Evolutionary conservation across 2,329 filamentous ascomycete genomes (phyloP).

Genomic region (Alternaria brassicicola): DNA sequence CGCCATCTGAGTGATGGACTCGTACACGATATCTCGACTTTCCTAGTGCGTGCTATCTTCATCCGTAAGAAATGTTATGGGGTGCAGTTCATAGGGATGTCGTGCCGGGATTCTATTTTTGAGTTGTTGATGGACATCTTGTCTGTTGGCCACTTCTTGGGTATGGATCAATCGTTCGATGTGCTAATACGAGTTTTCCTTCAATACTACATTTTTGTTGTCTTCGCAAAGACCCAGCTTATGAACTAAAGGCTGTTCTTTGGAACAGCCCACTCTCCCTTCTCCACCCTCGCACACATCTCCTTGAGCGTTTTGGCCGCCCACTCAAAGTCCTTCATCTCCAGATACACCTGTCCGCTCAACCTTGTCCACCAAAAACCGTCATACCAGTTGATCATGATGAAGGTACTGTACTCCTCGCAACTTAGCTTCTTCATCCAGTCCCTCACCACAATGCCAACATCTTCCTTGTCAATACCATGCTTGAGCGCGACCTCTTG

Average conservation of each 20-base stretch:
- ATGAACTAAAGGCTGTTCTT: conserved; percentile 15
- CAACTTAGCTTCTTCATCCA: conserved; percentile 52
- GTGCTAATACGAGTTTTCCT: neutral
- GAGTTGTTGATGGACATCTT: neutral
- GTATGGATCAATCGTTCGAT: neutral
- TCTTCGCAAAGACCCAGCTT: neutral
- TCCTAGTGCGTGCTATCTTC: neutral
- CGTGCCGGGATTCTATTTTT: too few species aligned
- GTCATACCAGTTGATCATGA: conserved; percentile 67
- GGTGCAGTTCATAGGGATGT: neutral
- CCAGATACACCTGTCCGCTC: conserved; percentile 85
- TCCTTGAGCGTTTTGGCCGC: conserved; percentile 64
- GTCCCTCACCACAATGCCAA: conserved; percentile 43
- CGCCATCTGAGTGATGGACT: neutral
- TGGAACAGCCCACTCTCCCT: conserved; percentile 47
- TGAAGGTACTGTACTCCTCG: conserved; percentile 72
- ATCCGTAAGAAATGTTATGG: neutral
- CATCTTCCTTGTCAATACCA: conserved; percentile 24
- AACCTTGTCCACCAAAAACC: conserved; percentile 72
- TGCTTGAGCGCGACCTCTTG: conserved; percentile 20
- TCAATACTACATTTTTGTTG: neutral
- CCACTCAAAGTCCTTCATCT: conserved; percentile 77
- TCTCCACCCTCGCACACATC: conserved; percentile 60
- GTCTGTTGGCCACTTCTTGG: neutral
- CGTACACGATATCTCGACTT: neutral